Base-by-base conservation (phyloP, 202 grass and related monocot species). In the Digitaria exilis region DNA sequence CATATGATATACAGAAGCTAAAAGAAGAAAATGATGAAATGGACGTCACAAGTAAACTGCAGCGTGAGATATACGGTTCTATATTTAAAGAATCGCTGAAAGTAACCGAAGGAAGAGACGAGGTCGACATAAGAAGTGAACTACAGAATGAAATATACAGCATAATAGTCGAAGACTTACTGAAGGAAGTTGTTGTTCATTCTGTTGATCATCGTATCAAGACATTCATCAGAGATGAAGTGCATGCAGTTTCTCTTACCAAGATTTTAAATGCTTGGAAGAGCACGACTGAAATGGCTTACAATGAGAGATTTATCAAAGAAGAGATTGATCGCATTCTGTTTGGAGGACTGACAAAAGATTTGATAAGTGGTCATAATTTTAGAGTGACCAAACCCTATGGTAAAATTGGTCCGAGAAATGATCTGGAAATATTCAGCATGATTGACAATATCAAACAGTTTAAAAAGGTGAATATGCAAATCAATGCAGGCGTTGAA, bases 251-350 rank as follows among this genome's bases (percentile, higher is more conserved):
- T 80, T 16, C 87, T 29, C 21, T 85, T 34, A 26, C 58, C 65
- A 57, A 58, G 35, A 86, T 68, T 58, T 30, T 87, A 37, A 87
- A 75, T 48, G 54, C 64, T 61, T 72, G 32, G 75, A 82, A 52
- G 24, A 35, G 62, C 5, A 19, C 29, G 16, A 46, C 24, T 58
- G 76, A 91, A 45, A 50, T 57, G 46, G 30, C 71, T 56, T 21
- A 29, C 25, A 78, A 14, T 26, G 65, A 91, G 16, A 34, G 48
- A 28, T 52, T 28, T 57, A 28, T 84, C 57, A 76, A 55, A n/a
- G 86, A 89, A 73, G 71, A 87, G 8, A 85, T 85, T 34, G 30
- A 67, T 45, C 18, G 13, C 16, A n/a, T 65, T 82, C 4, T 89
- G 34, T 81, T 88, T 58, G 31, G 75, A 72, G 69, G 73, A 59